Conservation (phyloP, 106 monocot genomes). For the Agapanthus africanus region DNA sequence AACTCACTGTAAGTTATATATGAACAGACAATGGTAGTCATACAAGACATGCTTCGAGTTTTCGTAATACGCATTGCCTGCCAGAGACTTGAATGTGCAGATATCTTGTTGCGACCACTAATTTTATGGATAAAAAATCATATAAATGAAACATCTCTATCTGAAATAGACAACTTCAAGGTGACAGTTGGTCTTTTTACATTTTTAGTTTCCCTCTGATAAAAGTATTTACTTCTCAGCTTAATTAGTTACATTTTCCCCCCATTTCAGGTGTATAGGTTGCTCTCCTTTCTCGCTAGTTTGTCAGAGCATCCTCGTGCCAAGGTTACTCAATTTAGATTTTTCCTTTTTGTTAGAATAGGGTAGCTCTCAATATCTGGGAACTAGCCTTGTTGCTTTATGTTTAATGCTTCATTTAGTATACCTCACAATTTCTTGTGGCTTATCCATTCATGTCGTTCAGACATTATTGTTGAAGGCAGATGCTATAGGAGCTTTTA, state of each 20-base stretch:
- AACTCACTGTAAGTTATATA: background rate
- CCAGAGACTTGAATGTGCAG: conserved; percentile 65
- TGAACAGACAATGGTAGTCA: conserved; percentile 59
- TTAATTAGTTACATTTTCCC: background rate
- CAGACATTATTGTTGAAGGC: conserved; percentile 59
- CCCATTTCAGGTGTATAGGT: conserved; percentile 57
- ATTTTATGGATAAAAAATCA: conserved; percentile 56
- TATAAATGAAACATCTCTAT: conserved; percentile 37
- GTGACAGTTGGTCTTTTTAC: conserved; percentile 22
- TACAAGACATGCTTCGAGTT: conserved; percentile 92
- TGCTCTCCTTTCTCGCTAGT: conserved; percentile 70
- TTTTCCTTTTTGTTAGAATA: background rate
- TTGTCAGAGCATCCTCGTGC: conserved; percentile 73
- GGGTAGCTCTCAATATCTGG: background rate
- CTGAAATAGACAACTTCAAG: conserved; percentile 62
- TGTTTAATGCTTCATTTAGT: background rate
- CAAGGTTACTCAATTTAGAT: conserved; percentile 54
- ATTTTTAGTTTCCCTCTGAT: background rate
- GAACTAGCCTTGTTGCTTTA: background rate
- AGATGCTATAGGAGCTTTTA: conserved; percentile 33
- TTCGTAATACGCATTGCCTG: conserved; percentile 77
- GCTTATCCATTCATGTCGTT: background rate
- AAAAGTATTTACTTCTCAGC: background rate
- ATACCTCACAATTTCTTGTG: background rate
- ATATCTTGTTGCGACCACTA: conserved; percentile 60